phyloP scores from a whole-genome alignment of 2,329 filamentous ascomycete species.

The Diaporthe sp. region DNA sequence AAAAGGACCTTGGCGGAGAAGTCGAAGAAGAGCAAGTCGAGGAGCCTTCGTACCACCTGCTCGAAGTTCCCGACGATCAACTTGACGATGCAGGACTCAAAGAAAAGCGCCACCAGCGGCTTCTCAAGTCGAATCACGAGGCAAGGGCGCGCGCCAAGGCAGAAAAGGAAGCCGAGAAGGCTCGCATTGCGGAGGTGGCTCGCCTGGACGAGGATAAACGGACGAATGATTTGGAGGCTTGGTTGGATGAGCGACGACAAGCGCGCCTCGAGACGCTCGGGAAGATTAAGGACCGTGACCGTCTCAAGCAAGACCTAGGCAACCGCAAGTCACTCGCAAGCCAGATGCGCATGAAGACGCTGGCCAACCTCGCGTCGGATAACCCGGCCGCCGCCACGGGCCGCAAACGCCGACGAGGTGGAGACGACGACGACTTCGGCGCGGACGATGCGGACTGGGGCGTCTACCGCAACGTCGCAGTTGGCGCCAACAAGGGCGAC shows the following conservation, averaged over 20 bases:
- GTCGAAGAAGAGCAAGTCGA: constrained; percentile 85
- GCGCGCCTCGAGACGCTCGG: constrained; percentile 79
- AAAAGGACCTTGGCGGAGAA: constrained; percentile 89
- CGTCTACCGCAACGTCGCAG: constrained; percentile 93
- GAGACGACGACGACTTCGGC: constrained; percentile 96
- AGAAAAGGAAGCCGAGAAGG: constrained; percentile 94
- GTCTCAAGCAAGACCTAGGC: constrained; percentile 92
- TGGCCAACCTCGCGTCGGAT: constrained; percentile 95
- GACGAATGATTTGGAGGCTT: constrained; percentile 85
- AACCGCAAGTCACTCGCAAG: constrained; percentile 97
- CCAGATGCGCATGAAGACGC: constrained; percentile 98
- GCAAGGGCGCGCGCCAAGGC: constrained; percentile 93
- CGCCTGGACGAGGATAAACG: constrained; percentile 86
- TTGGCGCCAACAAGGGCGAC: constrained; percentile 77
- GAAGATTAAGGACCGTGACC: constrained; percentile 93
- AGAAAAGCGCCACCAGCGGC: constrained; percentile 90
- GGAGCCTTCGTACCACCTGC: constrained; percentile 85
- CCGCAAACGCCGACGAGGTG: constrained; percentile 87
- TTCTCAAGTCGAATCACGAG: constrained; percentile 96
- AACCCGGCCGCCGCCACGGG: constrained; percentile 69
- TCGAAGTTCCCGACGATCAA: constrained; percentile 91
- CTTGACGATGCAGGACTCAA: constrained; percentile 93
- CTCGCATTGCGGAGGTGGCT: constrained; percentile 84
- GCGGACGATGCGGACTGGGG: constrained; percentile 99
- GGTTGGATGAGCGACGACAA: constrained; percentile 85